phyloP scores from a whole-genome alignment of 306 rosid genomes.

The Prunus campanulata region DNA sequence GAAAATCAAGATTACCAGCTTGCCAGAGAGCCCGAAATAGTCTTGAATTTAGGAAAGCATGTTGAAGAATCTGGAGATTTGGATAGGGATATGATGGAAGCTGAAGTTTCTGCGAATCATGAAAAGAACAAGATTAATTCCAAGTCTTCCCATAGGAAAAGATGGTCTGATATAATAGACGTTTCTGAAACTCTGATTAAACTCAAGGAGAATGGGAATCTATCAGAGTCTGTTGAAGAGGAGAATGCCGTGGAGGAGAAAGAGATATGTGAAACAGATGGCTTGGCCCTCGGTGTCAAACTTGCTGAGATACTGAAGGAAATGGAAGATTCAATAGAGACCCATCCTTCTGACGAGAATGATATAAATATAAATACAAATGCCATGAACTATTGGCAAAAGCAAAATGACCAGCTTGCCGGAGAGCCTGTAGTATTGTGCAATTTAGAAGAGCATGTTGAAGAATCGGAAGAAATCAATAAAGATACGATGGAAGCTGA shows the following conservation, averaged over 20 bases:
- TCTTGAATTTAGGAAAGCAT: conserved; percentile 25
- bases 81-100: conserved; percentile 30
- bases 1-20: conserved; percentile 33
- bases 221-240: conserved; percentile 30
- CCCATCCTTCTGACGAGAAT: conserved; percentile 23
- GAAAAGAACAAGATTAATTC: conserved; percentile 38
- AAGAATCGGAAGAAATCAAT: conserved; percentile 35
- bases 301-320: conserved; percentile 31
- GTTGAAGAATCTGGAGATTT: conserved; percentile 43
- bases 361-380: conserved; percentile 24
- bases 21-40: conserved; percentile 32
- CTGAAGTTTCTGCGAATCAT: conserved; percentile 32
- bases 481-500: conserved; percentile 31
- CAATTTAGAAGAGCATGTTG: conserved; percentile 30
- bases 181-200: conserved; percentile 43
- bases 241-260: conserved; percentile 37
- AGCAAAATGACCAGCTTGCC: conserved; percentile 26
- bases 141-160: conserved; percentile 40
- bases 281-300: conserved; percentile 36
- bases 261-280: conserved; percentile 37
- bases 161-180: conserved; percentile 29
- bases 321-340: conserved; percentile 34
- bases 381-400: conserved; percentile 34
- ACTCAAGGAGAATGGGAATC: conserved; percentile 36
- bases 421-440: conserved; percentile 33